Evolutionary conservation across 805 yeast genomes (phyloP).

Genomic region (Kregervanrija pseudodelftensis): DNA sequence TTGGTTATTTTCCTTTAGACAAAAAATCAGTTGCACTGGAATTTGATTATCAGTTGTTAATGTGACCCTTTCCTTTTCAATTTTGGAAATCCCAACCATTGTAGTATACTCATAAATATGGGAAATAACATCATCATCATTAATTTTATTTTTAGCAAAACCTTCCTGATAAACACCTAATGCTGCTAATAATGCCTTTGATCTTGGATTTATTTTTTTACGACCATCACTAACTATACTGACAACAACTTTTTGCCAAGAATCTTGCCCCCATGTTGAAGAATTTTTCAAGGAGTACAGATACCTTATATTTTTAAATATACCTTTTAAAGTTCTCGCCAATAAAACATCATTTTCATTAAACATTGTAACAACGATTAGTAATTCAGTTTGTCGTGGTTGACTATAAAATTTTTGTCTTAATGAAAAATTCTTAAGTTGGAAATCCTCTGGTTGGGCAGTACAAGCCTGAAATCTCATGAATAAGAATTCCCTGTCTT

Average conservation of each 20-base stretch:
- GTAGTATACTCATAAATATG: slow-evolving; percentile 94
- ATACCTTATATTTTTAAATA: slow-evolving; percentile 78
- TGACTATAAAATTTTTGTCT: slow-evolving; percentile 74
- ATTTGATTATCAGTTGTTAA: slow-evolving; percentile 56
- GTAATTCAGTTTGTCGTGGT: slow-evolving; percentile 77
- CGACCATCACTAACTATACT: slow-evolving; percentile 91
- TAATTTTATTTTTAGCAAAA: slow-evolving; percentile 85
- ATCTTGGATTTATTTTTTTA: slow-evolving; percentile 67
- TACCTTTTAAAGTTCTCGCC: slow-evolving; percentile 84
- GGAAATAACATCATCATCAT: slow-evolving; percentile 71
- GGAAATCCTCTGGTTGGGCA: slow-evolving; percentile 76
- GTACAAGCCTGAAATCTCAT: slow-evolving; percentile 95
- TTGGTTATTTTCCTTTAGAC: slow-evolving; percentile 82
- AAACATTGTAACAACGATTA: slow-evolving; percentile 84
- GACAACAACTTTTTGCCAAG: slow-evolving; percentile 92
- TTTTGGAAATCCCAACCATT: slow-evolving; percentile 73
- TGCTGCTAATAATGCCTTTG: slow-evolving; percentile 75
- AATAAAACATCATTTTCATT: slow-evolving; percentile 79
- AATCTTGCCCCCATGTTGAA: slow-evolving; percentile 85
- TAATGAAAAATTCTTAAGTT: slow-evolving; percentile 57
- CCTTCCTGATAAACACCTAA: slow-evolving; percentile 94
- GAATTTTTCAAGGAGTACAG: slow-evolving; percentile 57
- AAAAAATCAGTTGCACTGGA: slow-evolving; percentile 85
- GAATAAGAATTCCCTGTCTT: slow-evolving; percentile 59
- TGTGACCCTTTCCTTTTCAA: slow-evolving; percentile 51